Conservation (phyloP, 2,329 filamentous ascomycete genomes). For the Alternaria burnsii region DNA sequence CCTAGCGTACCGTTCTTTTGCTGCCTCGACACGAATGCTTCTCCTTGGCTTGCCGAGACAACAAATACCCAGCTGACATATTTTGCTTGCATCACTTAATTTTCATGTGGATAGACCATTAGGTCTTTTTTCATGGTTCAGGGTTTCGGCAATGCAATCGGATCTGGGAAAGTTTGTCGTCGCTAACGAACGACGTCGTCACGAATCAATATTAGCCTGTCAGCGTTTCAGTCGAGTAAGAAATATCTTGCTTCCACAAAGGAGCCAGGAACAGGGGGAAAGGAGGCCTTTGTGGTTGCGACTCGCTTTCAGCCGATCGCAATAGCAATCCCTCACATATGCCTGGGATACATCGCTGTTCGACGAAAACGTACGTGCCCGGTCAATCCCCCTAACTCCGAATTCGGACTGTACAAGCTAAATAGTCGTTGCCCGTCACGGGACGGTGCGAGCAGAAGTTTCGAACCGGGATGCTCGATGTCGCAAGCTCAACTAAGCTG, state of each 20-base stretch:
- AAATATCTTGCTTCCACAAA: not conserved
- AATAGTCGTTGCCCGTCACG: constrained; percentile 11
- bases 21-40: constrained; percentile 2
- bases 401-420: constrained; percentile 5
- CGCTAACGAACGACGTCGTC: not conserved
- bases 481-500: constrained; percentile 2
- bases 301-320: constrained; percentile 6
- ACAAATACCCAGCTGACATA: not conserved
- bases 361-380: not conserved
- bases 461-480: constrained; percentile 6
- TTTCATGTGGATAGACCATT: not conserved
- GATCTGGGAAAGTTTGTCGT: not conserved
- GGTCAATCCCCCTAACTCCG: not conserved
- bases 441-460: constrained; percentile 15
- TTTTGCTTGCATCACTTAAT: not conserved
- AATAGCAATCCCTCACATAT: constrained; percentile 1
- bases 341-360: not conserved
- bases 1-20: not conserved
- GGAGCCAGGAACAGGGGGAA: constrained; percentile 1
- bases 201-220: constrained; percentile 2
- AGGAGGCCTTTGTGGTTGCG: not conserved
- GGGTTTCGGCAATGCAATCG: constrained; percentile 1
- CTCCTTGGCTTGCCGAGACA: not conserved
- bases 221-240: constrained; percentile 2
- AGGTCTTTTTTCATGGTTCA: constrained; percentile 2